A percentile compares a stretch with the other conserved stretches of the same genome.
These are phyloP conservation scores for Trichoderma parareesei DNA, from an alignment of 495 filamentous ascomycete genomes.

Conservation along the genomic window DNA sequence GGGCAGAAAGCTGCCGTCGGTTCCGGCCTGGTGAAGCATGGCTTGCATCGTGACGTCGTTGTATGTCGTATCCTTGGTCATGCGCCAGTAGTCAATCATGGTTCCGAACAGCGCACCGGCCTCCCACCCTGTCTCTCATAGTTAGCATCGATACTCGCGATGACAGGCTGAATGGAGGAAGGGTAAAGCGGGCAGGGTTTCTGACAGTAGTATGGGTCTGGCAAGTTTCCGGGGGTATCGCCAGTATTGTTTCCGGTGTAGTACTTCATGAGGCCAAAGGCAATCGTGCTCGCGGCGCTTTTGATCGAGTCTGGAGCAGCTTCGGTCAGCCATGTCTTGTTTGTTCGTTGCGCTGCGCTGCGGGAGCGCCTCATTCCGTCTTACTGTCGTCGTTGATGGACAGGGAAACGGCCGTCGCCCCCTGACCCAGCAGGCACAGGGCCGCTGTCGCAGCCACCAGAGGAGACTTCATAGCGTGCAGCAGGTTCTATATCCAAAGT, in stretches of 20 bases:
- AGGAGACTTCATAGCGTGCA: neutral
- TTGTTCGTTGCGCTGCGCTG: neutral
- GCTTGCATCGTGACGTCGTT: constrained; percentile 61
- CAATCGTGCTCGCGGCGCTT: constrained; percentile 35
- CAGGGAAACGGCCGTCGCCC: constrained; percentile 22
- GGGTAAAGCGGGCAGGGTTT: neutral
- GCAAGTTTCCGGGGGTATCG: constrained; percentile 62
- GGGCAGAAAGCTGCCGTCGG: constrained; percentile 66
- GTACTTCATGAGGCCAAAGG: constrained; percentile 42
- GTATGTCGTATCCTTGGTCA: constrained; percentile 68
- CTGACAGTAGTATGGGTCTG: constrained; percentile 63
- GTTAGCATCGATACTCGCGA: constrained; percentile 10
- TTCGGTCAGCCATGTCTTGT: constrained; percentile 8
- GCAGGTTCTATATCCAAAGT: neutral
- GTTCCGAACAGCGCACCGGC: constrained; percentile 68
- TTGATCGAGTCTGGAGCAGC: constrained; percentile 30
- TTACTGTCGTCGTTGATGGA: constrained; percentile 22
- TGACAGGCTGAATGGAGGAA: neutral
- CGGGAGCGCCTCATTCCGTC: neutral
- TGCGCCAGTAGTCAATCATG: constrained; percentile 76
- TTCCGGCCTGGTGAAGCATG: constrained; percentile 62
- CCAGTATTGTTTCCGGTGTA: constrained; percentile 67
- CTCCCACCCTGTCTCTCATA: constrained; percentile 52
- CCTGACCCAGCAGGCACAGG: constrained; percentile 19
- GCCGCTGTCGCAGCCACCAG: constrained; percentile 12